These are phyloP conservation scores for Hyaloperonospora arabidopsidis DNA, from an alignment of 352 stramenopile genomes.

Conservation along the genomic window DNA sequence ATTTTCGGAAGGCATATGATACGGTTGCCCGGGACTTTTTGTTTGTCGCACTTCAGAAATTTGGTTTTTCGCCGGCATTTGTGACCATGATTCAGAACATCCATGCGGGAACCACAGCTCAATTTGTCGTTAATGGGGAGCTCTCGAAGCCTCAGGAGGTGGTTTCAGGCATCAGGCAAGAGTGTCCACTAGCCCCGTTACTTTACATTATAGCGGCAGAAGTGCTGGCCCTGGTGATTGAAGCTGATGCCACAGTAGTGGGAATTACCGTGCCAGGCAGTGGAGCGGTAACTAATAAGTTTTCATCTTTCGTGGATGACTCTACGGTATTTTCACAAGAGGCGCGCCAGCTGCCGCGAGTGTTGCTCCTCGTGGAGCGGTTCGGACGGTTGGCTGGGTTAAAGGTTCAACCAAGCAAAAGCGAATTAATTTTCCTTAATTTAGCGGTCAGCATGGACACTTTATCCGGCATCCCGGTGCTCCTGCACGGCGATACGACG, in stretches of 20 bases:
- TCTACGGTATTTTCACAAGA: background rate
- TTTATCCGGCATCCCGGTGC: too few relatives aligned
- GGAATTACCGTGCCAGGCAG: background rate
- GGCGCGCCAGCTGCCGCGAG: too few relatives aligned
- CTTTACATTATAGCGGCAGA: background rate
- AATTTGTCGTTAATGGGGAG: slow-evolving; percentile 1
- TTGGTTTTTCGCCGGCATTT: background rate
- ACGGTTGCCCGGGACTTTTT: background rate
- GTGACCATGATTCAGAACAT: background rate
- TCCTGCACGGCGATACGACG: too few relatives aligned
- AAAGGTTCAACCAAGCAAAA: too few relatives aligned
- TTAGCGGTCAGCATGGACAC: too few relatives aligned
- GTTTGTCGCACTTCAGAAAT: background rate
- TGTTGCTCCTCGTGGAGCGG: too few relatives aligned
- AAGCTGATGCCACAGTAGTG: too few relatives aligned
- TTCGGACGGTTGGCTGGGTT: too few relatives aligned
- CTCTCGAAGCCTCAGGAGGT: background rate
- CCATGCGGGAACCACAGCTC: background rate
- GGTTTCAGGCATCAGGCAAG: background rate
- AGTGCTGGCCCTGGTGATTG: background rate
- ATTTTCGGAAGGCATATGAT: background rate
- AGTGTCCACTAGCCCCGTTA: background rate
- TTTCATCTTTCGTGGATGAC: slow-evolving; percentile 1
- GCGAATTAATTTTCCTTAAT: too few relatives aligned
- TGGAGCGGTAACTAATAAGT: background rate